phyloP scores from a whole-genome alignment of 2,329 filamentous ascomycete species.

The Chaetomiaceae sp. region DNA sequence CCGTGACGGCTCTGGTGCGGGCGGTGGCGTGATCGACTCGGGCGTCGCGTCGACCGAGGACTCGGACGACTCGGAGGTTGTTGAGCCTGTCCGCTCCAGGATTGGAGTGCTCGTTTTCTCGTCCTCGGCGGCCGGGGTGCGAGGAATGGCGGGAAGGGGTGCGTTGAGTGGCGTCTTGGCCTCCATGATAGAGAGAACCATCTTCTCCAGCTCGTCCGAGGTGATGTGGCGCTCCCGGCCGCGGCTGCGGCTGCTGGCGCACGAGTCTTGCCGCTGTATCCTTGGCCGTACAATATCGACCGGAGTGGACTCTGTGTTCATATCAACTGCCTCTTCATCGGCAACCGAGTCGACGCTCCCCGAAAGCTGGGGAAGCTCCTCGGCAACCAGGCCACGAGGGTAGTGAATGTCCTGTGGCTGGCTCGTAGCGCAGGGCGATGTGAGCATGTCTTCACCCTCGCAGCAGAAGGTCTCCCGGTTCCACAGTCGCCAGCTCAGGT shows the following conservation, averaged over 20 bases:
- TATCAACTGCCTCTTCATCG: slow-evolving; percentile 63
- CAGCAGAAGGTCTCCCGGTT: slow-evolving; percentile 90
- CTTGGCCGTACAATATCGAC: slow-evolving; percentile 62
- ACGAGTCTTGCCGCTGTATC: slow-evolving; percentile 67
- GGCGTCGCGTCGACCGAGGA: slow-evolving; percentile 56
- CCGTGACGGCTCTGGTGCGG: slow-evolving; percentile 40
- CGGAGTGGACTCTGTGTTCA: slow-evolving; percentile 49
- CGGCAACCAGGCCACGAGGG: slow-evolving; percentile 34
- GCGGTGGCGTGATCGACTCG: slow-evolving; percentile 34
- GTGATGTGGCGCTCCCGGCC: slow-evolving; percentile 83
- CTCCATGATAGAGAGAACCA: slow-evolving; percentile 89
- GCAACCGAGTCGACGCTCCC: slow-evolving; percentile 71
- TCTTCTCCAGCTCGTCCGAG: slow-evolving; percentile 87
- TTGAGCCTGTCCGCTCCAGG: slow-evolving; percentile 41
- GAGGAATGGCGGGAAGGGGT: slow-evolving; percentile 44
- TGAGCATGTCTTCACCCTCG: slow-evolving; percentile 55
- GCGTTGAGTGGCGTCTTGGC: slow-evolving; percentile 66
- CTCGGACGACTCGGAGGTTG: slow-evolving; percentile 50
- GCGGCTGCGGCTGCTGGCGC: slow-evolving; percentile 64
- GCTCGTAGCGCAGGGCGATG: slow-evolving; percentile 38
- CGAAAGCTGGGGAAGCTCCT: slow-evolving; percentile 68
- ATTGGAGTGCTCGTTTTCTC: slow-evolving; percentile 35
- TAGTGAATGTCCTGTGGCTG: slow-evolving; percentile 46
- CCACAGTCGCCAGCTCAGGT: slow-evolving; percentile 94
- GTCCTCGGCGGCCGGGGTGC: slow-evolving; percentile 45